Percentiles rank a stretch among this genome's conserved stretches.
Conservation (phyloP, 768 basidiomycete genomes). For the Lepiota brunneoincarnata region DNA sequence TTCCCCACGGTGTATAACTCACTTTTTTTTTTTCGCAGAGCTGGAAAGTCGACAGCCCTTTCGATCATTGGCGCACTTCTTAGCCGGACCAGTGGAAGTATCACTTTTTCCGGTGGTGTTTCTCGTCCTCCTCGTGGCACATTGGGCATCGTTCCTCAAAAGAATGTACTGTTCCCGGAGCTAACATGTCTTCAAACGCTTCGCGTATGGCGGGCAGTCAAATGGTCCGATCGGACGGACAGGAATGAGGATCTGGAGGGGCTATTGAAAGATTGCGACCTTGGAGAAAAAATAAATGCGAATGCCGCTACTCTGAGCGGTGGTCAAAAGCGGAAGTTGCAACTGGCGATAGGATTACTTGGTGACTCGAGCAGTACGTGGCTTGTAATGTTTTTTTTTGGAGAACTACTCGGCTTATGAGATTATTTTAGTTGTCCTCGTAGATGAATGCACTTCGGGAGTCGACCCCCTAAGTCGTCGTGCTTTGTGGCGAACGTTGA, state of each 20-base stretch:
- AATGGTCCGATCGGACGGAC: slow-evolving; percentile 47
- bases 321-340: slow-evolving; percentile 81
- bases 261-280: slow-evolving; percentile 68
- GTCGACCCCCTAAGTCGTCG: slow-evolving; percentile 80
- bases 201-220: slow-evolving; percentile 70
- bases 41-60: slow-evolving; percentile 74
- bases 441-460: slow-evolving; percentile 75
- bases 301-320: slow-evolving; percentile 69
- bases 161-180: slow-evolving; percentile 80
- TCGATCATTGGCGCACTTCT: slow-evolving; percentile 65
- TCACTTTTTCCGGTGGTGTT: slow-evolving; percentile 53
- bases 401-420: slow-evolving; percentile 1
- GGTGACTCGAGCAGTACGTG: slow-evolving; percentile 69
- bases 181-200: slow-evolving; percentile 73
- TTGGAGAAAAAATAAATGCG: slow-evolving; percentile 64
- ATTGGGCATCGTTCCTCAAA: slow-evolving; percentile 78
- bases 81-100: slow-evolving; percentile 54
- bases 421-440: slow-evolving; percentile 41
- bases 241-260: slow-evolving; percentile 59
- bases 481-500: slow-evolving; percentile 74
- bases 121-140: slow-evolving; percentile 58
- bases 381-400: not conserved
- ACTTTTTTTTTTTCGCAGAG: slow-evolving; percentile 35
- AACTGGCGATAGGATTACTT: slow-evolving; percentile 76
- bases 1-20: not conserved